phyloP scores from a whole-genome alignment of 2,329 filamentous ascomycete genomes.

The Nigrospora oryzae region DNA sequence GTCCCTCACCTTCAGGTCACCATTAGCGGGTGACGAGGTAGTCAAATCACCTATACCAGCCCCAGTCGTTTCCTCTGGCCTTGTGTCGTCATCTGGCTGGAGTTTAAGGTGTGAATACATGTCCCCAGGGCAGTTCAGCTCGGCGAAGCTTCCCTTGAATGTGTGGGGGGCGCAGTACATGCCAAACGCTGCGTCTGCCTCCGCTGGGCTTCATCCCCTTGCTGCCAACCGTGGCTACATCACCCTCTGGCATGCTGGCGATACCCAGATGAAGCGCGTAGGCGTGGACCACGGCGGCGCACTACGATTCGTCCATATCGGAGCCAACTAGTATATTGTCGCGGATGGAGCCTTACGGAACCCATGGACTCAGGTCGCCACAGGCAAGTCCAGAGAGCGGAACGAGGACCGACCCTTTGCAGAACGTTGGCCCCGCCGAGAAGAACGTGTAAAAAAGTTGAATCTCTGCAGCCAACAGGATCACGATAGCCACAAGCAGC shows the following conservation, averaged over 20 bases:
- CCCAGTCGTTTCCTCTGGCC: background rate
- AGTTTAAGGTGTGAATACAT: conserved; percentile 21
- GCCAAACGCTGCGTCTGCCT: conserved; percentile 14
- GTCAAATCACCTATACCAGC: background rate
- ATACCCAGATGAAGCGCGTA: conserved; percentile 8
- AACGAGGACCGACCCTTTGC: background rate
- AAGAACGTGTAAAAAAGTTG: conserved; percentile 3
- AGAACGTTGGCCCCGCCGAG: conserved; percentile 1
- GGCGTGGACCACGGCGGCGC: conserved; percentile 7
- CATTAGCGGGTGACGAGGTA: background rate
- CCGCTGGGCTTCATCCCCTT: conserved; percentile 17
- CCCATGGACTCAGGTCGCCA: conserved; percentile 11
- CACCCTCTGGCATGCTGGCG: conserved; percentile 10
- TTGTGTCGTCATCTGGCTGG: background rate
- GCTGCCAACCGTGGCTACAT: conserved; percentile 14
- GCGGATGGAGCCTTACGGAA: conserved; percentile 9
- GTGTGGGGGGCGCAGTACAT: background rate
- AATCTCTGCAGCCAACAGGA: conserved; percentile 4
- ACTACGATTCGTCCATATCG: conserved; percentile 1
- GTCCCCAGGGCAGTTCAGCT: conserved; percentile 19
- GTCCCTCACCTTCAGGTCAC: background rate
- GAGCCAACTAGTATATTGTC: conserved; percentile 9
- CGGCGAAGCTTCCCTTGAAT: conserved; percentile 20
- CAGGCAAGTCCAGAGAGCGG: conserved; percentile 5
- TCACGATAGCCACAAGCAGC: conserved; percentile 2